Conservation (phyloP, 345 rosid genomes). For the Lenwebbia sp. region DNA sequence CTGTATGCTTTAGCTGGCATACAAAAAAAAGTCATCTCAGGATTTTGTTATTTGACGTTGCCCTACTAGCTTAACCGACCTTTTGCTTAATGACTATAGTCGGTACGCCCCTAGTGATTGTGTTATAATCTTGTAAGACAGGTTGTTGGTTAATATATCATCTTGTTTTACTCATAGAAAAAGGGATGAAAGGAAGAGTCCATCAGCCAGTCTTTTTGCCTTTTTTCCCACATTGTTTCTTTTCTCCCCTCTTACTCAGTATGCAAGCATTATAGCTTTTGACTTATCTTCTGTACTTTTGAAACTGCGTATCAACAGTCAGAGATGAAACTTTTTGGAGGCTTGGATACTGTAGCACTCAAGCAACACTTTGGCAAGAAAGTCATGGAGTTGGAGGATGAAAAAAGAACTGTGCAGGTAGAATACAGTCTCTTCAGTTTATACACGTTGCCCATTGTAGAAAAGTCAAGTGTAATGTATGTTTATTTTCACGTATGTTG, state of each 20-base stretch:
- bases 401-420: constrained; percentile 87
- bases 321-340: constrained; percentile 88
- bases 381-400: constrained; percentile 81
- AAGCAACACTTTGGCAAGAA: constrained; percentile 97
- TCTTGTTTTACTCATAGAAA: not conserved
- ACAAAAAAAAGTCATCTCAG: not conserved
- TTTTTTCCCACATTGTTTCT: not conserved
- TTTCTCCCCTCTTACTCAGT: not conserved
- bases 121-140: not conserved
- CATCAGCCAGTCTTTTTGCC: not conserved
- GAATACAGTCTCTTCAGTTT: not conserved
- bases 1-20: not conserved
- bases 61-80: not conserved
- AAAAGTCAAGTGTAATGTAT: not conserved
- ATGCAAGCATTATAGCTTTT: not conserved
- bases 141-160: not conserved
- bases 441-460: not conserved
- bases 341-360: constrained; percentile 54
- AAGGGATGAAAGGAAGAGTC: not conserved
- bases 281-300: not conserved
- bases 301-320: constrained; percentile 36
- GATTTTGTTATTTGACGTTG: not conserved
- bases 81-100: not conserved
- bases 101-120: not conserved
- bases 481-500: not conserved